phyloP scores from a whole-genome alignment of 1,139 yeast genomes.

The Blastobotrys proliferans region DNA sequence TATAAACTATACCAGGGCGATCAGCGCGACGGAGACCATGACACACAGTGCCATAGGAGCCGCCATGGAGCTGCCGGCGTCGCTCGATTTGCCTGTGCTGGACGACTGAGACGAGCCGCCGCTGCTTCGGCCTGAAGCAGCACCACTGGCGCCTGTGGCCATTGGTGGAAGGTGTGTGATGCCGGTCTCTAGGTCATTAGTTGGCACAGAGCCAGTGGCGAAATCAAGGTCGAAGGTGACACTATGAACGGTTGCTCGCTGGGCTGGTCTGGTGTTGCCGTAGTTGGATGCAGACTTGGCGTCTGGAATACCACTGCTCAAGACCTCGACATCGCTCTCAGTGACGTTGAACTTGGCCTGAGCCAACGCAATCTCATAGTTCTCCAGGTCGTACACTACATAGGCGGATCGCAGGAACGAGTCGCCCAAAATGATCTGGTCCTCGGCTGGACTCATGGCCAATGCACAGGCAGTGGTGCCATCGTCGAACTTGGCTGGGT shows the following conservation, averaged over 20 bases:
- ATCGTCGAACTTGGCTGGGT: conserved; percentile 18
- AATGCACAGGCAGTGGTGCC: conserved; percentile 30
- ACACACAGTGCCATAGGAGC: too few species aligned
- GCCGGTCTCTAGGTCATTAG: not conserved
- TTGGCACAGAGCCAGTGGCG: conserved; percentile 1
- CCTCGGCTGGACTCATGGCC: conserved; percentile 63
- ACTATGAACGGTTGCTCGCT: conserved; percentile 2
- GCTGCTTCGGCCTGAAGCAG: not conserved
- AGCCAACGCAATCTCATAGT: conserved; percentile 61
- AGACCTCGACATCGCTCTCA: conserved; percentile 24
- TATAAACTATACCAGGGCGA: too few species aligned
- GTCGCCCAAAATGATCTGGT: conserved; percentile 51
- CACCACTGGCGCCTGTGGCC: not conserved
- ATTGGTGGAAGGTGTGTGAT: conserved; percentile 3
- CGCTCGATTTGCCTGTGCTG: not conserved
- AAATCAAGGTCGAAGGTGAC: conserved; percentile 3
- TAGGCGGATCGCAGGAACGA: conserved; percentile 62
- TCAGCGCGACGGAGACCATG: too few species aligned
- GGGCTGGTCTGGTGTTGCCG: conserved; percentile 18
- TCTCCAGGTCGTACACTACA: conserved; percentile 66
- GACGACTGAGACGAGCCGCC: not conserved
- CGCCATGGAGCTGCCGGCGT: too few species aligned
- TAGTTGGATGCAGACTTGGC: conserved; percentile 29
- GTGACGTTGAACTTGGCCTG: conserved; percentile 40
- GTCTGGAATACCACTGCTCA: conserved; percentile 28